Base-by-base conservation (phyloP, 2,329 filamentous ascomycete species). In the Fusarium dlaminii region DNA sequence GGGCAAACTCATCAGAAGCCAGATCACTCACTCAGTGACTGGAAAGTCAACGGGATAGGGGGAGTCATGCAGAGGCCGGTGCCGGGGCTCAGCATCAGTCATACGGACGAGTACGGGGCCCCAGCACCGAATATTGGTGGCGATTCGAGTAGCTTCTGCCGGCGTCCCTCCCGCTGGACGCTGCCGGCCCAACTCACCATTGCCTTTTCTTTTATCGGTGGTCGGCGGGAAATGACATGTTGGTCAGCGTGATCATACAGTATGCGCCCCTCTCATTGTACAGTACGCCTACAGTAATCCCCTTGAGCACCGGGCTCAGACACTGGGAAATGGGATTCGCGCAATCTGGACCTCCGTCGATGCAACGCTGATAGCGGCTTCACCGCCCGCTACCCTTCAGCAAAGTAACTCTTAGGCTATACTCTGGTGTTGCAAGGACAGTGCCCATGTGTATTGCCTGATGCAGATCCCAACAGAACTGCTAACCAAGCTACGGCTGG, bases 161-260 rank as follows among this genome's bases (percentile, higher is more conserved):
- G 59, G 51, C 56, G 49, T 69, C 55, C 56, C 32, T 52, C 49
- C 49, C 49, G 49, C n/a, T 36, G n/a, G 18, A 36, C 48, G 52
- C 52, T 70, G 60, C 72, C 60, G 68, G 64, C 63, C 39, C 15
- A 36, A 17, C 49, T 36, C 32, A 52, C n/a, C n/a, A 22, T 39
- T 61, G 20, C 63, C 45, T 65, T 56, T 55, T 32, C 24, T 45
- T 42, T 32, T 59, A 51, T 51, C 46, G 66, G 58, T 73, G 69
- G 74, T 70, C 64, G 67, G 65, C 60, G 70, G 75, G 76, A 77
- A 78, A 78, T 77, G 74, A 76, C 68, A 72, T 73, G 63, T 70
- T 77, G 62, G 68, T 67, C 78, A 76, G 67, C 76, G 76, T 78
- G 76, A 77, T 63, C 75, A 70, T 62, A 75, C 76, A 43, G 76